A percentile compares a stretch with the other conserved stretches of the same genome.
Conservation (phyloP, 208 protist species). For the Trypanosoma grayi region DNA sequence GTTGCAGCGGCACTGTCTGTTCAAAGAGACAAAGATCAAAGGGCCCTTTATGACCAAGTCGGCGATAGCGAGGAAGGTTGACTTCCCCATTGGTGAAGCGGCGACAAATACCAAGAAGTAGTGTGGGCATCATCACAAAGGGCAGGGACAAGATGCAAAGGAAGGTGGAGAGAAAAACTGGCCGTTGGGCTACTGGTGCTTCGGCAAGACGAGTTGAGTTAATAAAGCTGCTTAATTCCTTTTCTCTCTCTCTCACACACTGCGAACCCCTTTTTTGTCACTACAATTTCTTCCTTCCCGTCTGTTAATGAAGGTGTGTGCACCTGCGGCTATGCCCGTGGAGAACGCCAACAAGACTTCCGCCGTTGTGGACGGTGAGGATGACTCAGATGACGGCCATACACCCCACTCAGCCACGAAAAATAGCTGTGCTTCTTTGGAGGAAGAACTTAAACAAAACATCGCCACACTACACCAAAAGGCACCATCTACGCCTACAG, state of each 20-base stretch:
- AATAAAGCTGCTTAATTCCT: slow-evolving; percentile 1
- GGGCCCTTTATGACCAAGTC: slow-evolving; percentile 83
- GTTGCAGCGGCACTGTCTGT: slow-evolving; percentile 70
- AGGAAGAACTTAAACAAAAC: slow-evolving; percentile 11
- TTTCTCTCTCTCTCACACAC: too few relatives aligned
- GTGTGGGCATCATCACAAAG: neutral
- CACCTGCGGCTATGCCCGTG: too few relatives aligned
- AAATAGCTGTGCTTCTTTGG: neutral
- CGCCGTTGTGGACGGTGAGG: slow-evolving; percentile 13
- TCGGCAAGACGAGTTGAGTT: too few relatives aligned
- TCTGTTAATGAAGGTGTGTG: too few relatives aligned
- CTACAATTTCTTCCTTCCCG: too few relatives aligned
- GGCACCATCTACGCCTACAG: too few relatives aligned
- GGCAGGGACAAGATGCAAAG: neutral
- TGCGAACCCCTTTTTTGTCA: too few relatives aligned
- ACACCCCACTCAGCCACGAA: neutral
- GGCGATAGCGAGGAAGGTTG: slow-evolving; percentile 54
- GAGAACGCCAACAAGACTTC: too few relatives aligned
- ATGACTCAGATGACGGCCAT: slow-evolving; percentile 13
- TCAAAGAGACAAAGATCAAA: slow-evolving; percentile 78
- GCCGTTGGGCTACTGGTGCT: too few relatives aligned
- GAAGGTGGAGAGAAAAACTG: neutral
- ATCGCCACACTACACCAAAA: neutral
- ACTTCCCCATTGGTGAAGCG: slow-evolving; percentile 45
- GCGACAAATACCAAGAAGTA: slow-evolving; percentile 14